Percentiles rank a stretch among this genome's conserved stretches.
These are phyloP conservation scores for Pythium brassicae DNA, from an alignment of 352 stramenopile genomes.

Conservation along the genomic window DNA sequence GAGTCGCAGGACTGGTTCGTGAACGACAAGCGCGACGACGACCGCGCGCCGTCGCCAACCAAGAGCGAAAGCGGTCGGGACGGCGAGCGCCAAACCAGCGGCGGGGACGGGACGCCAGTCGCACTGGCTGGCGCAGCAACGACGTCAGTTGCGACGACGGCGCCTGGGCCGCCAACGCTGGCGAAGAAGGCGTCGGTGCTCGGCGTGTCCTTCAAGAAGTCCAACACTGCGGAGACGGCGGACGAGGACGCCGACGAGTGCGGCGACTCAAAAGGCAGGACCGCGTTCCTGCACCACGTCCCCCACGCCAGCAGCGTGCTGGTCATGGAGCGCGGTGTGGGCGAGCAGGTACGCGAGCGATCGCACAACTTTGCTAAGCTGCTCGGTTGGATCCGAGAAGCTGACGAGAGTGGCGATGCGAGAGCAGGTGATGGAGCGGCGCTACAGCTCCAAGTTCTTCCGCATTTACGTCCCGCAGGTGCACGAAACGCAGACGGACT, in stretches of 20 bases:
- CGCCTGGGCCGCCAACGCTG: background rate
- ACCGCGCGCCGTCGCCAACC: slow-evolving; percentile 19
- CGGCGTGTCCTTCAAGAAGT: slow-evolving; percentile 15
- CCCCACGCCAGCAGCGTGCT: slow-evolving; percentile 47
- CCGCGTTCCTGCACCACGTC: slow-evolving; percentile 66
- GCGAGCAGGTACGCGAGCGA: slow-evolving; percentile 41
- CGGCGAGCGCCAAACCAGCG: background rate
- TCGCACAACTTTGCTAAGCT: background rate
- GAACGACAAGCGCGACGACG: slow-evolving; percentile 50
- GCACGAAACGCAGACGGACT: slow-evolving; percentile 60
- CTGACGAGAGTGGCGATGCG: background rate
- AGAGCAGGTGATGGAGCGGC: slow-evolving; percentile 28
- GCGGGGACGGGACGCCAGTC: background rate
- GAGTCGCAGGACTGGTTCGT: slow-evolving; percentile 81
- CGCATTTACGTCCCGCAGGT: slow-evolving; percentile 74
- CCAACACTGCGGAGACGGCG: slow-evolving; percentile 17
- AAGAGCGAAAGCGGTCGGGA: slow-evolving; percentile 20
- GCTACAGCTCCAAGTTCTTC: slow-evolving; percentile 71
- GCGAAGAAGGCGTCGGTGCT: slow-evolving; percentile 14
- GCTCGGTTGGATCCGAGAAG: background rate
- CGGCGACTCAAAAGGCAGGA: slow-evolving; percentile 24
- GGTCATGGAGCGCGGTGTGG: slow-evolving; percentile 59
- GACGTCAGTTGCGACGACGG: background rate
- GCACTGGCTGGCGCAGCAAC: background rate
- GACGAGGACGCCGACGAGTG: slow-evolving; percentile 24